A percentile compares a stretch with the other conserved stretches of the same genome.
Conservation (phyloP, 2,329 filamentous ascomycete genomes). For the Raffaelea arxii region DNA sequence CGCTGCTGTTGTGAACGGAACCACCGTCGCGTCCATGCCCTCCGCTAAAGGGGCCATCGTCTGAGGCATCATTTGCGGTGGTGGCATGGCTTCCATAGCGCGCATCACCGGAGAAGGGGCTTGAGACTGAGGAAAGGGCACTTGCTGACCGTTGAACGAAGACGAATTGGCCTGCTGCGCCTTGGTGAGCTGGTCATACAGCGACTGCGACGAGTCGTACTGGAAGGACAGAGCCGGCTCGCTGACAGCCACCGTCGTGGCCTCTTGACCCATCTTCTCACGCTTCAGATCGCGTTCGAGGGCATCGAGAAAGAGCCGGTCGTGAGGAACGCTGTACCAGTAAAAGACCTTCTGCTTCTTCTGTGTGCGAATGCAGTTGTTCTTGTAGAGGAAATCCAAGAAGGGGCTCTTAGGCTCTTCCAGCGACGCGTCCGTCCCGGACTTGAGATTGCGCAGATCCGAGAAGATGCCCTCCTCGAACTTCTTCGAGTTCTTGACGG, state of each 20-base stretch:
- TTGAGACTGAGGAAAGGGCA: conserved; percentile 63
- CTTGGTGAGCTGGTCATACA: conserved; percentile 99
- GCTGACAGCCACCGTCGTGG: conserved; percentile 91
- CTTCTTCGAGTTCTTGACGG: conserved; percentile 99
- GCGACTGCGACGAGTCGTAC: conserved; percentile 97
- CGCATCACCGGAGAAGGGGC: conserved; percentile 82
- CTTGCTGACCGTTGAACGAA: conserved; percentile 76
- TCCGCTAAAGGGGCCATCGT: conserved; percentile 46
- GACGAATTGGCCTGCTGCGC: conserved; percentile 98
- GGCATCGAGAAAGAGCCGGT: conserved; percentile 93
- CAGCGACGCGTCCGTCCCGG: conserved; percentile 92
- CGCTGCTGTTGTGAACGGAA: conserved; percentile 43
- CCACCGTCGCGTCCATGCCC: conserved; percentile 65
- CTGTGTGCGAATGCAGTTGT: conserved; percentile 99
- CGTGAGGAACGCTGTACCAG: conserved; percentile 98
- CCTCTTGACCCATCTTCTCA: conserved; percentile 99
- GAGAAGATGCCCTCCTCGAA: conserved; percentile 99
- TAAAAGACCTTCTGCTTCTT: conserved; percentile 99
- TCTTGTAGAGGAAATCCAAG: conserved; percentile 98
- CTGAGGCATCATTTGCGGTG: conserved; percentile 48
- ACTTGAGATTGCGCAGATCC: conserved; percentile 94
- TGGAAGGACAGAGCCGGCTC: conserved; percentile 97
- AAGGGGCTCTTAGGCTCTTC: conserved; percentile 99
- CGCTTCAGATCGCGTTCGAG: conserved; percentile 95
- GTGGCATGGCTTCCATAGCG: conserved; percentile 86